Conservation (phyloP, 2,329 filamentous ascomycete species). For the Didymella lethalis region DNA sequence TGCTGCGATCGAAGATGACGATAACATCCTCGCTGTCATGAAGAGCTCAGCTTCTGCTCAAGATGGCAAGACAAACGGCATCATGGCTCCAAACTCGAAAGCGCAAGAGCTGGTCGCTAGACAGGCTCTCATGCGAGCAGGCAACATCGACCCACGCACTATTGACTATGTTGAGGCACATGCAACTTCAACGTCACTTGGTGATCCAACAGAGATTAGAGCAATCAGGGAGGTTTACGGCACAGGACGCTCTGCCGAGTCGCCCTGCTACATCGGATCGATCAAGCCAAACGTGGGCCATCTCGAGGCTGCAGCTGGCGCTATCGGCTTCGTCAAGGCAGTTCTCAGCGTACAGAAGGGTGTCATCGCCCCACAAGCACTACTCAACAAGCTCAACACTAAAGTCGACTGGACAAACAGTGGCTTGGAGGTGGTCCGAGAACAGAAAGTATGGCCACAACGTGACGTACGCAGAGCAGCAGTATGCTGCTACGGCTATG, state of each 20-base stretch:
- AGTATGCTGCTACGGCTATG: slow-evolving; percentile 58
- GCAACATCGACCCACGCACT: slow-evolving; percentile 13
- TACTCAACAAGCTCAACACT: slow-evolving; percentile 43
- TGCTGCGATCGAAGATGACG: slow-evolving; percentile 37
- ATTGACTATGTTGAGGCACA: slow-evolving; percentile 32
- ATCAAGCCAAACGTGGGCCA: slow-evolving; percentile 54
- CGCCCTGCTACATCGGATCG: slow-evolving; percentile 23
- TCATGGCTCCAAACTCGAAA: slow-evolving; percentile 48
- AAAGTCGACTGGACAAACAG: slow-evolving; percentile 37
- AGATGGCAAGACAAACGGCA: slow-evolving; percentile 46
- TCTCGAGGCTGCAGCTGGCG: slow-evolving; percentile 50
- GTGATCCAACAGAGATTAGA: slow-evolving; percentile 42
- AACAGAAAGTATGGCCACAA: slow-evolving; percentile 30
- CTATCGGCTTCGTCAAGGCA: slow-evolving; percentile 51
- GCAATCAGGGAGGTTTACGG: slow-evolving; percentile 27
- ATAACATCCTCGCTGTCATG: slow-evolving; percentile 42
- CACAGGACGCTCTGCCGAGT: slow-evolving; percentile 1
- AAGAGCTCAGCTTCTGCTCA: slow-evolving; percentile 42
- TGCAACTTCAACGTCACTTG: slow-evolving; percentile 65
- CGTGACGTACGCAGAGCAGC: slow-evolving; percentile 45
- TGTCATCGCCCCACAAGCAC: slow-evolving; percentile 37
- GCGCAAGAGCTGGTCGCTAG: slow-evolving; percentile 42
- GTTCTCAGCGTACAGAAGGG: slow-evolving; percentile 51
- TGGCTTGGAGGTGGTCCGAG: slow-evolving; percentile 16
- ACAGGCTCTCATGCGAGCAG: slow-evolving; percentile 17